A percentile compares a stretch with the other conserved stretches of the same genome.
Conservation (phyloP, 1,284 basidiomycete species). For the Rhizoctonia solani region DNA sequence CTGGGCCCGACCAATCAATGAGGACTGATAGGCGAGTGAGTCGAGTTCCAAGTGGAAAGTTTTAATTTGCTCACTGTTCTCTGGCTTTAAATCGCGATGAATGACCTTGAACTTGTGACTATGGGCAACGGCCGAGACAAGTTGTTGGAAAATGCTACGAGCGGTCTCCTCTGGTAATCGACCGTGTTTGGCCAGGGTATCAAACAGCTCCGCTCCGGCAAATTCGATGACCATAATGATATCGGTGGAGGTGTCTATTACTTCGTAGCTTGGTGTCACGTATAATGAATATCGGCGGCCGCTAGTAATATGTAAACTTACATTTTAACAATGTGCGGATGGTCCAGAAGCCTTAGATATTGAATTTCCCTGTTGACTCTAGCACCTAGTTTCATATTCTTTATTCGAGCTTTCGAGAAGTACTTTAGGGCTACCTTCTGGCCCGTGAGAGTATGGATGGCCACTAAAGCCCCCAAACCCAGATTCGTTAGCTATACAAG, state of each 20-base stretch:
- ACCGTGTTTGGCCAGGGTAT: slow-evolving; percentile 90
- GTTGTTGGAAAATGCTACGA: slow-evolving; percentile 92
- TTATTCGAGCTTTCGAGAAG: slow-evolving; percentile 93
- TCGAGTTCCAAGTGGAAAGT: background rate
- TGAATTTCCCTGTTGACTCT: slow-evolving; percentile 96
- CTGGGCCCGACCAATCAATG: slow-evolving; percentile 48
- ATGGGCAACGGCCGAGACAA: slow-evolving; percentile 94
- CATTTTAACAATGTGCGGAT: slow-evolving; percentile 97
- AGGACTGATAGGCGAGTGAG: slow-evolving; percentile 10
- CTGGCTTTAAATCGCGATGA: slow-evolving; percentile 93
- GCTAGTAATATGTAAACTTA: slow-evolving; percentile 49
- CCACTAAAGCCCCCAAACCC: slow-evolving; percentile 62
- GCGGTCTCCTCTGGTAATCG: slow-evolving; percentile 84
- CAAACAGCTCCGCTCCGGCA: slow-evolving; percentile 91
- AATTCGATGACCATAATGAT: slow-evolving; percentile 97
- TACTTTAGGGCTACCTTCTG: slow-evolving; percentile 98
- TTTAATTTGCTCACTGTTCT: slow-evolving; percentile 58
- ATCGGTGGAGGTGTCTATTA: slow-evolving; percentile 89
- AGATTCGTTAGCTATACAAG: slow-evolving; percentile 10
- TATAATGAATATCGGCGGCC: slow-evolving; percentile 7
- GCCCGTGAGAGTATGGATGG: slow-evolving; percentile 90
- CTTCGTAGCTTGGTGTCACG: slow-evolving; percentile 74
- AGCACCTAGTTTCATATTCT: slow-evolving; percentile 86
- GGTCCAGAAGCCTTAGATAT: slow-evolving; percentile 88
- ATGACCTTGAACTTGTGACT: slow-evolving; percentile 93